phyloP scores from a whole-genome alignment of 2,329 filamentous ascomycete species.

The Botryosphaeria dothidea region DNA sequence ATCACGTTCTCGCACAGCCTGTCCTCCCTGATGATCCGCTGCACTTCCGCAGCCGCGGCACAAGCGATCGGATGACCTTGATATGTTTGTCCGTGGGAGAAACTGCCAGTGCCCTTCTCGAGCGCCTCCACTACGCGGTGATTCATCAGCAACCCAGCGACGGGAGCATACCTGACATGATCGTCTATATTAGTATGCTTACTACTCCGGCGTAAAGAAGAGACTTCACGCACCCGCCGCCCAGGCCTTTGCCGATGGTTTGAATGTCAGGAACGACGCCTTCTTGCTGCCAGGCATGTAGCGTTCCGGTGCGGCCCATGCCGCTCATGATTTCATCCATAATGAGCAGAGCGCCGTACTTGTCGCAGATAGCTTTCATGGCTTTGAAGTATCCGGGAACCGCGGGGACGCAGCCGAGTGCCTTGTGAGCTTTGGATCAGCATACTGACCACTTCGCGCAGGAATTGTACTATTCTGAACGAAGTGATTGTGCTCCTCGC shows the following conservation, averaged over 20 bases:
- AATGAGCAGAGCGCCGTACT: conserved; percentile 72
- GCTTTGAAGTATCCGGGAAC: conserved; percentile 69
- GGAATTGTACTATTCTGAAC: not conserved
- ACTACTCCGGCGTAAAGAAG: no score
- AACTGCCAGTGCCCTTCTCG: conserved; percentile 46
- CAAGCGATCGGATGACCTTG: conserved; percentile 59
- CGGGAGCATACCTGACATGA: conserved; percentile 61
- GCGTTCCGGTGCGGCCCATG: conserved; percentile 58
- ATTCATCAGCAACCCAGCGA: conserved; percentile 62
- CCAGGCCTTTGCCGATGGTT: conserved; percentile 67
- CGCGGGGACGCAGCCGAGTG: conserved; percentile 68
- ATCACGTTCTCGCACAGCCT: conserved; percentile 60
- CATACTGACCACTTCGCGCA: not conserved
- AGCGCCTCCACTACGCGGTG: conserved; percentile 53
- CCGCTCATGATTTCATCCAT: conserved; percentile 79
- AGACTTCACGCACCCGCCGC: conserved; percentile 48
- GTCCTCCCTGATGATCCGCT: conserved; percentile 59
- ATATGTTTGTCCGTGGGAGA: conserved; percentile 64
- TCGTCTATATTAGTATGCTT: no score
- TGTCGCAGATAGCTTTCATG: conserved; percentile 67
- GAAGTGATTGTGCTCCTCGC: no score
- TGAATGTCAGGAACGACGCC: conserved; percentile 64
- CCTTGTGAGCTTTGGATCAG: conserved; percentile 36
- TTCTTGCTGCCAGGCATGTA: conserved; percentile 65
- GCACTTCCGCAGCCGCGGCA: conserved; percentile 63